A percentile compares a stretch with the other conserved stretches of the same genome.
These are phyloP conservation scores for Neurospora sp. DNA, from an alignment of 495 filamentous ascomycete species.

Conservation along the genomic window DNA sequence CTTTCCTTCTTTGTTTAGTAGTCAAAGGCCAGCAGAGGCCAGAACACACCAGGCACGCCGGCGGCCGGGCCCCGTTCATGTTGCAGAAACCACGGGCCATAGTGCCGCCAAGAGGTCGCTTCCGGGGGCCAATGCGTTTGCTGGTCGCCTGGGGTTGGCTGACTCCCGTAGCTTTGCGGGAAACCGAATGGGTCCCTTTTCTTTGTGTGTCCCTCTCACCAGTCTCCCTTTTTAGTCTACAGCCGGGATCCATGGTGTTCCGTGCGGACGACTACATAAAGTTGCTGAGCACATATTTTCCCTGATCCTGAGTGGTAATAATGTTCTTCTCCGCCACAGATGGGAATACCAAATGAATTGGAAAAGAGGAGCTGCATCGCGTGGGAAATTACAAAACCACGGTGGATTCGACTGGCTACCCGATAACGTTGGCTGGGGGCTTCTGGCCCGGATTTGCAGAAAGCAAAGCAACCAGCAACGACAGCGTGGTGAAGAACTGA, in stretches of 20 bases:
- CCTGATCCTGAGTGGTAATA: background rate
- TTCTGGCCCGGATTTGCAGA: background rate
- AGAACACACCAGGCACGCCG: background rate
- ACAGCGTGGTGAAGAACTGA: background rate
- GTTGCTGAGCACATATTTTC: background rate
- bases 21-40: background rate
- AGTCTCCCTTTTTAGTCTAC: background rate
- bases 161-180: background rate
- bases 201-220: background rate
- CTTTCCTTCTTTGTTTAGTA: background rate
- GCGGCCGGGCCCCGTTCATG: background rate
- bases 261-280: background rate
- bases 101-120: conserved; percentile 11
- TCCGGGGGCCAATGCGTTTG: conserved; percentile 19
- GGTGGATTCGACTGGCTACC: background rate
- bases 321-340: background rate
- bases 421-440: background rate
- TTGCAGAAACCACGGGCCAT: background rate
- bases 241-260: background rate
- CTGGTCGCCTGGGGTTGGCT: background rate
- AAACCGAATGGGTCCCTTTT: background rate
- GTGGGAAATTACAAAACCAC: background rate
- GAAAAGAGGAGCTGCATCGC: background rate
- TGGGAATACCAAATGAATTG: background rate
- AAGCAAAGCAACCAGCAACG: background rate